Evolutionary conservation across 1,284 basidiomycete genomes (phyloP).

Genomic region (Erythrobasidium hasegawianum): DNA sequence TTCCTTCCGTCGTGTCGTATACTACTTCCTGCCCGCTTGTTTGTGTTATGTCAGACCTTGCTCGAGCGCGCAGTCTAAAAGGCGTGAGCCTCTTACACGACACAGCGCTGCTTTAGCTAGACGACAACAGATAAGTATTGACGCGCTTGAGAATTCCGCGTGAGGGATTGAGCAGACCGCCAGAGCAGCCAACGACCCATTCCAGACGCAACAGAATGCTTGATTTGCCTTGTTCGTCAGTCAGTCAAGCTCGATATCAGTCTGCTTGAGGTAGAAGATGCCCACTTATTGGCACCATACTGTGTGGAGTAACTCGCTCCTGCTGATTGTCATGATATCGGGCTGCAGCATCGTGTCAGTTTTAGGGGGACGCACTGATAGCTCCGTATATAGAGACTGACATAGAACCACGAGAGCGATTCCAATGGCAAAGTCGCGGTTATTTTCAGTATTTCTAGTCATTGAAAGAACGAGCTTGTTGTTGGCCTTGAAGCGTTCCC

Average conservation of each 20-base stretch:
- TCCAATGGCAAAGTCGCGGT: constrained; percentile 7
- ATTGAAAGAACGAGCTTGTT: not conserved
- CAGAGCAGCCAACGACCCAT: constrained; percentile 41
- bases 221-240: constrained; percentile 31
- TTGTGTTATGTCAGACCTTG: no score
- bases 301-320: not conserved
- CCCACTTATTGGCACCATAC: not conserved
- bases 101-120: no score
- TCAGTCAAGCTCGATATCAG: not conserved
- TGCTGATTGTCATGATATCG: constrained; percentile 2
- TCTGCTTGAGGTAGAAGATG: not conserved
- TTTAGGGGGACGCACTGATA: not conserved
- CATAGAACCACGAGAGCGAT: not conserved
- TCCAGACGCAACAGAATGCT: constrained; percentile 38
- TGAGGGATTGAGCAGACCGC: constrained; percentile 39
- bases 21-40: no score
- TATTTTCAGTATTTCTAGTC: not conserved
- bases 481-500: not conserved
- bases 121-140: constrained; percentile 28
- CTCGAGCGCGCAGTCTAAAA: no score
- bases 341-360: not conserved
- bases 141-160: constrained; percentile 40
- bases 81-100: no score
- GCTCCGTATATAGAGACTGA: not conserved
- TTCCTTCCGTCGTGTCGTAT: no score